Percentiles rank a stretch among this genome's conserved stretches.
These are phyloP conservation scores for Alisma plantagoaquatica DNA, from an alignment of 106 monocot genomes.

Conservation along the genomic window DNA sequence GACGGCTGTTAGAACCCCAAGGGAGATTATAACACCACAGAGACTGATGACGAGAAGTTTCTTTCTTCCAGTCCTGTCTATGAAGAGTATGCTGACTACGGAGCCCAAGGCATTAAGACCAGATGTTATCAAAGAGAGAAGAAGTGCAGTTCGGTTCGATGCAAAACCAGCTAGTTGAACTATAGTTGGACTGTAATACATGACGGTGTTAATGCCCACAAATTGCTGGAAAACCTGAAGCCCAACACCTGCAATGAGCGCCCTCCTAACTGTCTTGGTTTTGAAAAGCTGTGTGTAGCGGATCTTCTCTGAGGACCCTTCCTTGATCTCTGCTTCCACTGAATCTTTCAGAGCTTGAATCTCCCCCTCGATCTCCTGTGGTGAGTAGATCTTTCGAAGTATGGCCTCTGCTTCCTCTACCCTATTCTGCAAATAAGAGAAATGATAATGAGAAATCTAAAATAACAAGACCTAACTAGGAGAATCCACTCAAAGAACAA, in stretches of 20 bases:
- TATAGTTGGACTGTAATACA: constrained; percentile 85
- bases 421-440: constrained; percentile 24
- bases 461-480: no score
- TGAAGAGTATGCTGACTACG: constrained; percentile 71
- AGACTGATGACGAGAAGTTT: constrained; percentile 57
- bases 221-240: constrained; percentile 84
- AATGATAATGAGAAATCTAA: background rate
- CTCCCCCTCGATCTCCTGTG: constrained; percentile 49
- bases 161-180: constrained; percentile 80
- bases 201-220: constrained; percentile 87
- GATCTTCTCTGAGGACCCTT: constrained; percentile 40
- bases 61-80: constrained; percentile 64
- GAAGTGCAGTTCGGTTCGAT: constrained; percentile 67
- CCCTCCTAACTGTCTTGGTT: constrained; percentile 58
- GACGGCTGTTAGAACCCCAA: constrained; percentile 47
- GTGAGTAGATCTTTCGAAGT: constrained; percentile 51
- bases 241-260: constrained; percentile 65
- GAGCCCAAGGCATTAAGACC: constrained; percentile 74
- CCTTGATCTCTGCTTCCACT: constrained; percentile 40
- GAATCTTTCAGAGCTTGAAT: constrained; percentile 53
- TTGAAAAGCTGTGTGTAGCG: constrained; percentile 39
- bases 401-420: constrained; percentile 53
- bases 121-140: constrained; percentile 67
- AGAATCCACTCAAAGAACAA: no score
- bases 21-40: constrained; percentile 37